Evolutionary conservation across 228 moss, liverwort and hornwort genomes (phyloP), one percentile per base, ranked within the genome.

Genomic region (Sphagnum fallax): DNA sequence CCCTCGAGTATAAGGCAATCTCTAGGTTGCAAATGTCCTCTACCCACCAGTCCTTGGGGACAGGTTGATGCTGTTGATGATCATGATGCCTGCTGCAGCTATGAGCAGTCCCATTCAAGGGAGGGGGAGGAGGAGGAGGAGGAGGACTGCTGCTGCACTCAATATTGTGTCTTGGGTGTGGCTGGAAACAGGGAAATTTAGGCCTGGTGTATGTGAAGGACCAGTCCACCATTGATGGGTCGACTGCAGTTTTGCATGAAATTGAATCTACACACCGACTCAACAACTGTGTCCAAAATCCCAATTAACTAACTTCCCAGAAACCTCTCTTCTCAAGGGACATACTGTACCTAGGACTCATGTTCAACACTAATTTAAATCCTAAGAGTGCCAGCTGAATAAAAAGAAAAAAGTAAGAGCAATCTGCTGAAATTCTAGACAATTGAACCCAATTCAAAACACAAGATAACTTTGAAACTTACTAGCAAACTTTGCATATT

Each of bases 1-100:
- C 77, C 64, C 90, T 83, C 77, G 79, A 82, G 76, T 94, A 94
- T 4, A 90, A 74, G 48, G 91, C 88, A 61, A 94, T 82, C 11
- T 92, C 90, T 63, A 94, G 77, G 12, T 78, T 92, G 72, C 87
- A 87, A 49, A 94, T 76, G 74, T 94, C 94, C 75, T 92, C 94
- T 16, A 88, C 75, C 94, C 94, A 94, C 94, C 94, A 94, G 73
- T 91, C 90, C 60, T 80, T 80, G 0, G 91, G 88, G 1, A 85
- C 88, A 57, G 66, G 69, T n/a, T 69, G 47, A 71, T 78, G 76
- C 32, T 32, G 32, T 2, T 32, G 32, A 1, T 32, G 32, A 2
- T 32, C 2, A 32, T 32, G 32, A 32, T 32, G 32, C 70, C 76
- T 76, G 55, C 90, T 75, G 52, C 90, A 75, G 51, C 84, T 86